These are phyloP conservation scores for Nemania sp. DNA, from an alignment of 2,329 filamentous ascomycete genomes.

Conservation along the genomic window DNA sequence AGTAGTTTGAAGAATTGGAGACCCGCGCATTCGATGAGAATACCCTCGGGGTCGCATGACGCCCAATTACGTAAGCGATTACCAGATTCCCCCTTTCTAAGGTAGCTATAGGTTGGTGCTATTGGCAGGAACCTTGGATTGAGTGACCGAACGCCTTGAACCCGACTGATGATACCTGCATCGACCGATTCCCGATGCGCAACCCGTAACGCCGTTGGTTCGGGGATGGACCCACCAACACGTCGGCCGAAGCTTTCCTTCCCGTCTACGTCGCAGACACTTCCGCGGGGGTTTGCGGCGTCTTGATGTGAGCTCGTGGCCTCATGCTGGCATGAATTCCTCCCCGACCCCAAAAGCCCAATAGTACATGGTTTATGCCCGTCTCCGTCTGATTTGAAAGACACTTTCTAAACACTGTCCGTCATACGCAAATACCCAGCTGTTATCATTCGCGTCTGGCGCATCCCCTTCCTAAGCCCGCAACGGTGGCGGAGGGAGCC, in stretches of 20 bases:
- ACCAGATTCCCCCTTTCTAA: neutral
- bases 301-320: neutral
- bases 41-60: neutral
- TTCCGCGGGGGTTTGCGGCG: too few relatives aligned
- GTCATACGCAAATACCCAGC: too few relatives aligned
- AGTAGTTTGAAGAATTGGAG: neutral
- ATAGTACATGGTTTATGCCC: neutral
- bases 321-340: neutral
- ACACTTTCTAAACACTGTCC: too few relatives aligned
- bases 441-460: too few relatives aligned
- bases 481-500: constrained; percentile 38
- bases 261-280: neutral
- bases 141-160: constrained; percentile 13
- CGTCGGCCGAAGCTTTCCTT: neutral
- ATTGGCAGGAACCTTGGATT: neutral
- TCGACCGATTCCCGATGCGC: constrained; percentile 8
- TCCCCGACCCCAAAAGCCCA: neutral
- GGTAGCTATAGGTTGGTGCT: neutral
- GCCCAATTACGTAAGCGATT: neutral
- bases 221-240: neutral
- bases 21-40: neutral
- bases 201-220: constrained; percentile 14
- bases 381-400: too few relatives aligned
- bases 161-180: constrained; percentile 9
- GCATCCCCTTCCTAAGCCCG: constrained; percentile 27